Evolutionary conservation across 2,329 filamentous ascomycete genomes (phyloP).

Genomic region (Pseudogymnoascus sp.): DNA sequence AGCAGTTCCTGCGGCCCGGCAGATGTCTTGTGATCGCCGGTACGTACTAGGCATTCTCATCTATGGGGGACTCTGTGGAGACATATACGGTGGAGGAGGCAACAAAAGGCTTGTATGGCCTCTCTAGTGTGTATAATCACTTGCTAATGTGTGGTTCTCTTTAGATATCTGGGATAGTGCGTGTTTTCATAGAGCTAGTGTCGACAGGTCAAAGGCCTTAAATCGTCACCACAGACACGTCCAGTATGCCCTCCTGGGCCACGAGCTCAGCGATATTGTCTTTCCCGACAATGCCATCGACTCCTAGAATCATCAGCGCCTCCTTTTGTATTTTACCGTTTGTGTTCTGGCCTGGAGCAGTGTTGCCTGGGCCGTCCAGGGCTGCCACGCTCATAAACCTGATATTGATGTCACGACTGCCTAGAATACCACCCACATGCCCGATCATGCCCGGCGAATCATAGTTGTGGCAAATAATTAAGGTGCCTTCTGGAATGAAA

Average conservation of each 20-base stretch:
- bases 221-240: slow-evolving; percentile 42
- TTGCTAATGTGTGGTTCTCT: background rate
- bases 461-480: slow-evolving; percentile 75
- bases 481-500: slow-evolving; percentile 63
- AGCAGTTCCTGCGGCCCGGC: background rate
- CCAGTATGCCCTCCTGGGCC: slow-evolving; percentile 43
- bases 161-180: background rate
- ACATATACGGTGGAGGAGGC: background rate
- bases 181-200: background rate
- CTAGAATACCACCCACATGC: slow-evolving; percentile 62
- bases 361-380: slow-evolving; percentile 28
- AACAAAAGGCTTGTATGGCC: slow-evolving; percentile 2
- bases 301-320: slow-evolving; percentile 73
- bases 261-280: slow-evolving; percentile 43
- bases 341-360: slow-evolving; percentile 25
- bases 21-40: background rate
- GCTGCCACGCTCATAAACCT: slow-evolving; percentile 67
- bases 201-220: background rate
- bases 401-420: slow-evolving; percentile 66
- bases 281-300: slow-evolving; percentile 55
- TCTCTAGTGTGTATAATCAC: background rate
- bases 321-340: slow-evolving; percentile 42
- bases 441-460: slow-evolving; percentile 78
- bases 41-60: background rate
- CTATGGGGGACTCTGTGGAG: background rate